Evolutionary conservation across 1,139 yeast species (phyloP).

Genomic region (Candida tetrigidarum): DNA sequence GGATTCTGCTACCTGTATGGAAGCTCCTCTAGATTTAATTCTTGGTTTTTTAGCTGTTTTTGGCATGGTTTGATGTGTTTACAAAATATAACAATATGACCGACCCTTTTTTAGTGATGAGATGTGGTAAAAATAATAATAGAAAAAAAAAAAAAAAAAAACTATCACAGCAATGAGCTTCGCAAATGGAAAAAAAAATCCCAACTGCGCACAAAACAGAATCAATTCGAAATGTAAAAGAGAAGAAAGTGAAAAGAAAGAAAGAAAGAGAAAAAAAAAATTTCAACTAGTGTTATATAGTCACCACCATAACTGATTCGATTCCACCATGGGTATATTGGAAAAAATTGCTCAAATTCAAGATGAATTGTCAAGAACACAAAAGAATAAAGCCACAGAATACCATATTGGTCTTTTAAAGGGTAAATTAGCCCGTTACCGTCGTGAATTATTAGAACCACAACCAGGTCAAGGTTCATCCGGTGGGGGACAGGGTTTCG

Average conservation of each 20-base stretch:
- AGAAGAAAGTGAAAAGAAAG: constrained; percentile 2
- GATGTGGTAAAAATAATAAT: constrained; percentile 2
- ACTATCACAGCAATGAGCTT: not conserved
- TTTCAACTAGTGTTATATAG: not conserved
- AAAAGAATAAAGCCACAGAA: constrained; percentile 97
- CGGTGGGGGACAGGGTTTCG: constrained; percentile 88
- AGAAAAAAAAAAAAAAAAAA: not conserved
- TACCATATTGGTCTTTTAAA: constrained; percentile 92
- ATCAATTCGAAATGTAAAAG: too few relatives aligned
- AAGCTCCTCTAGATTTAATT: constrained; percentile 15
- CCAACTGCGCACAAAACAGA: not conserved
- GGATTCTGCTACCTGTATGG: constrained; percentile 32
- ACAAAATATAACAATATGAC: not conserved
- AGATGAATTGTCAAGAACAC: constrained; percentile 93
- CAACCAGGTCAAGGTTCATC: constrained; percentile 72
- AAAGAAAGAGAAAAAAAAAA: not conserved
- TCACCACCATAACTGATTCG: not conserved
- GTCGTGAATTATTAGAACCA: constrained; percentile 92
- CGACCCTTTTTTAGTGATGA: not conserved
- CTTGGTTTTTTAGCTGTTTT: constrained; percentile 12
- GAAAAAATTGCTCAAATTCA: constrained; percentile 91
- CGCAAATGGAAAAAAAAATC: too few relatives aligned
- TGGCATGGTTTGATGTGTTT: constrained; percentile 18
- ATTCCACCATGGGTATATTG: constrained; percentile 33
- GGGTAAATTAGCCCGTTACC: constrained; percentile 93